Evolutionary conservation across 2,329 filamentous ascomycete genomes (phyloP).

Genomic region (Plenodomus tracheiphilus): DNA sequence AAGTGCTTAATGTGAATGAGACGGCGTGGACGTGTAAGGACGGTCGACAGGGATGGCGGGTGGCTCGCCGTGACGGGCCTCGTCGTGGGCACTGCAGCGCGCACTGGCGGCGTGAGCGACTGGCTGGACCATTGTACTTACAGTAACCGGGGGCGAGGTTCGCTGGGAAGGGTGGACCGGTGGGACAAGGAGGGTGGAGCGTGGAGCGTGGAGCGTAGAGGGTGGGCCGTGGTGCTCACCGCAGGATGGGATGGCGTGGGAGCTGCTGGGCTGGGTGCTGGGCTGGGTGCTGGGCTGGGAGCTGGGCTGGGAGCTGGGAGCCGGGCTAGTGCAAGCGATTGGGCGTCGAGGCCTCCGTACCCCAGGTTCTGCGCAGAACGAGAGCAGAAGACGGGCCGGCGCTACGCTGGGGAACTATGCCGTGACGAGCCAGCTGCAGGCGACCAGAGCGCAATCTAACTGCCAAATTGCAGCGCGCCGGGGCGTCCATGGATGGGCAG

Average conservation of each 20-base stretch:
- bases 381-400: constrained; percentile 24
- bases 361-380: constrained; percentile 37
- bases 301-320: too few relatives aligned
- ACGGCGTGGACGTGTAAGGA: constrained; percentile 1
- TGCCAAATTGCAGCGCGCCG: constrained; percentile 23
- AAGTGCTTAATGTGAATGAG: too few relatives aligned
- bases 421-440: constrained; percentile 12
- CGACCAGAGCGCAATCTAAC: constrained; percentile 30
- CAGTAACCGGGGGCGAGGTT: too few relatives aligned
- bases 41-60: constrained; percentile 18
- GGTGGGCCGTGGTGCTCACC: too few relatives aligned
- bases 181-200: background rate
- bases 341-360: constrained; percentile 30
- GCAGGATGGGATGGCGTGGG: background rate
- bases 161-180: constrained; percentile 1
- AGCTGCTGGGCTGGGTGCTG: too few relatives aligned
- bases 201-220: background rate
- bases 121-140: background rate
- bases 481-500: background rate
- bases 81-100: constrained; percentile 14
- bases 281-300: too few relatives aligned
- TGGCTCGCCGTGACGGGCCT: constrained; percentile 11
- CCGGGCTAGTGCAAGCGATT: constrained; percentile 13
- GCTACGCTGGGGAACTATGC: constrained; percentile 20
- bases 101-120: constrained; percentile 4